Conservation (phyloP, 208 protist genomes). For the Porcisia hertigi region DNA sequence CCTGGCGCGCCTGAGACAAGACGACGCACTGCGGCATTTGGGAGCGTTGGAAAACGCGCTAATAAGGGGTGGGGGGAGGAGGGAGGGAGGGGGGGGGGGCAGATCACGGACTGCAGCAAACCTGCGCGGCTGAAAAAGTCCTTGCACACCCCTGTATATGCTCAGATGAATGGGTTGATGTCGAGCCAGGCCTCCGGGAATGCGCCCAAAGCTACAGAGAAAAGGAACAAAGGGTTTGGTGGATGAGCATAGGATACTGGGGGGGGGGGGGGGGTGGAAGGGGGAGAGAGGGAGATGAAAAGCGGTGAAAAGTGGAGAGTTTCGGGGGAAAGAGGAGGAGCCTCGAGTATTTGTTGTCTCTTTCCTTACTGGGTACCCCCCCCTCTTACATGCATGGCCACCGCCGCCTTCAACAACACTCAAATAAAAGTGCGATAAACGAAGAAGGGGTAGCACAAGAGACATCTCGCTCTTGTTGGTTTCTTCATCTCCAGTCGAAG, state of each 20-base stretch:
- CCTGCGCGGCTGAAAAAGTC: not conserved
- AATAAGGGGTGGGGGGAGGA: not conserved
- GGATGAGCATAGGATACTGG: not conserved
- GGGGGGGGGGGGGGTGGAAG: not conserved
- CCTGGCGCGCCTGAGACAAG: slow-evolving; percentile 11
- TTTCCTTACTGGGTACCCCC: not conserved
- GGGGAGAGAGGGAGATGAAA: not conserved
- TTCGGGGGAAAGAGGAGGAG: not conserved
- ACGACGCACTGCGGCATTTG: not conserved
- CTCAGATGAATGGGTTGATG: not conserved
- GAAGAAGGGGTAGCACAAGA: not conserved
- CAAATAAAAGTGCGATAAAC: not conserved
- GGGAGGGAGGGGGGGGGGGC: not conserved
- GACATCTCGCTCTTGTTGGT: not conserved
- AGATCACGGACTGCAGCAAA: not conserved
- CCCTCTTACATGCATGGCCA: not conserved
- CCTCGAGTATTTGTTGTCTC: not conserved
- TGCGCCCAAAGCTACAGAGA: not conserved
- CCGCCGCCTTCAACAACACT: not conserved
- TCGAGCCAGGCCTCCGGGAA: not conserved
- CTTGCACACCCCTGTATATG: not conserved
- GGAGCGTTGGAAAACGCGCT: not conserved
- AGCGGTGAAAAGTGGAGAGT: not conserved
- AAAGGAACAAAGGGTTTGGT: not conserved
- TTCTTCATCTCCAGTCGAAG: not conserved